Evolutionary conservation across 371 early-diverging fungal genomes (phyloP).

Genomic region (Mortierella sp.): DNA sequence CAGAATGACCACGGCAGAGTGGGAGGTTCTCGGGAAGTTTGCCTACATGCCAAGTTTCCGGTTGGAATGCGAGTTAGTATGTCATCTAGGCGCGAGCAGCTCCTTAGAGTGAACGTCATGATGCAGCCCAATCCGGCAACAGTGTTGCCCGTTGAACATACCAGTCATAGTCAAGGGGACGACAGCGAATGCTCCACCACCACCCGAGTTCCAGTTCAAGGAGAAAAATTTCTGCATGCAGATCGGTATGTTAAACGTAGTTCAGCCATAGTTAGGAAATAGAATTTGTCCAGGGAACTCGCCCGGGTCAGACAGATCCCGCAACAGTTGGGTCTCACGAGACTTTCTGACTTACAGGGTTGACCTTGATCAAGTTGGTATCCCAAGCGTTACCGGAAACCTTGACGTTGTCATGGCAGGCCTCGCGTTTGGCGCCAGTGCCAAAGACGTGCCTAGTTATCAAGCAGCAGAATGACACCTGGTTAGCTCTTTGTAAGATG

Average conservation of each 20-base stretch:
- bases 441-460: conserved; percentile 91
- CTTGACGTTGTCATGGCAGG: conserved; percentile 94
- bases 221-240: conserved; percentile 78
- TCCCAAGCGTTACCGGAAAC: conserved; percentile 96
- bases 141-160: conserved; percentile 40
- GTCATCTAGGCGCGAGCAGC: no score
- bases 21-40: conserved; percentile 90
- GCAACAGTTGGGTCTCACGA: no score
- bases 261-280: neutral
- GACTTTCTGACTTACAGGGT: conserved; percentile 72
- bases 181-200: conserved; percentile 98
- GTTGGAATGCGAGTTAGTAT: no score
- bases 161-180: conserved; percentile 86
- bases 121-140: neutral
- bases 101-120: no score
- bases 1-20: conserved; percentile 92
- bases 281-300: neutral
- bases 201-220: conserved; percentile 95
- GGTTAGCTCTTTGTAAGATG: neutral
- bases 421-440: conserved; percentile 88
- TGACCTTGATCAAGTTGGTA: conserved; percentile 94
- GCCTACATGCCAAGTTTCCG: conserved; percentile 60
- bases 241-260: neutral
- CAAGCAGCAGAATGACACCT: no score
- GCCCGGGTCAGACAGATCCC: neutral